These are phyloP conservation scores for Trichosphaerium sp. DNA, from an alignment of 78 protist genomes.

Conservation along the genomic window DNA sequence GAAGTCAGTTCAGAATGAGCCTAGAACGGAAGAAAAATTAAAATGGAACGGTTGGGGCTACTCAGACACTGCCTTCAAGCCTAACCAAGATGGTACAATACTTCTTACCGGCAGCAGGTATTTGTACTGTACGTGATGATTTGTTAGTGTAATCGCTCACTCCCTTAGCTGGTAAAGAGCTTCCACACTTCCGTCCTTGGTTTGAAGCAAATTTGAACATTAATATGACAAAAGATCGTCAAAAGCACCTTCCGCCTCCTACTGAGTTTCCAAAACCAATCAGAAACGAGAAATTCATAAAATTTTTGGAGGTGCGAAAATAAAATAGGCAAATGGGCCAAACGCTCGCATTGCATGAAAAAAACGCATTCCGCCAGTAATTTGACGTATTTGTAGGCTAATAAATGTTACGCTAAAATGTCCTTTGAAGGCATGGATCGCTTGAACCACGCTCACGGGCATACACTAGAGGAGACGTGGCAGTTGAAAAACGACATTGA, in stretches of 20 bases:
- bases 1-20: no score
- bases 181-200: slow-evolving; percentile 27
- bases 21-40: not conserved
- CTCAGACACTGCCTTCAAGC: slow-evolving; percentile 12
- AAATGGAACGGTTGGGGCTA: slow-evolving; percentile 45
- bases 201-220: slow-evolving; percentile 9
- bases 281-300: slow-evolving; percentile 5
- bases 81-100: not conserved
- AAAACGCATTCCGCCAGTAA: no score
- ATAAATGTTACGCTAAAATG: no score
- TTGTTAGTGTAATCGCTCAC: no score
- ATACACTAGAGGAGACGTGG: not conserved
- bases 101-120: slow-evolving; percentile 13
- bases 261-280: slow-evolving; percentile 1
- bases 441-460: slow-evolving; percentile 17
- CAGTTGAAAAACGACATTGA: not conserved
- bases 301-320: not conserved
- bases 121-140: not conserved
- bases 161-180: slow-evolving; percentile 1
- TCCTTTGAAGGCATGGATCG: not conserved
- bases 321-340: no score
- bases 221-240: not conserved
- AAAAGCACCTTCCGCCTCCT: not conserved
- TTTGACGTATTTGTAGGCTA: no score
- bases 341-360: no score